These are phyloP conservation scores for Rhynchospora pubera DNA, from an alignment of 176 grass and related monocot species.

Conservation along the genomic window DNA sequence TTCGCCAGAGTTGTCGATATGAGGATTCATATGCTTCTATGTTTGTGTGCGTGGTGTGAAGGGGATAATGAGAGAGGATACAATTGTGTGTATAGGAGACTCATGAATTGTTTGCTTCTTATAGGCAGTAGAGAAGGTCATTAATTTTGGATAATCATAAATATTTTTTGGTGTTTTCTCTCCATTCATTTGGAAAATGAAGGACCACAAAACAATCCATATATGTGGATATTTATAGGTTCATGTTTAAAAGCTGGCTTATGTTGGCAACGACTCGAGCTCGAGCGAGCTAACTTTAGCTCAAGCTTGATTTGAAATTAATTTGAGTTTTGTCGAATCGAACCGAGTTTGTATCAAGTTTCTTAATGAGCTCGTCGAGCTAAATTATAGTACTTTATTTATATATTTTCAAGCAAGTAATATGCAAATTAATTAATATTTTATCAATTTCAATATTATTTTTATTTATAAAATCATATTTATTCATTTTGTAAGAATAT, in stretches of 20 bases:
- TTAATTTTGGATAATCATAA: background rate
- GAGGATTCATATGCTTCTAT: background rate
- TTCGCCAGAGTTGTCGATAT: background rate
- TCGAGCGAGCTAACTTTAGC: too few relatives aligned
- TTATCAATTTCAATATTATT: too few relatives aligned
- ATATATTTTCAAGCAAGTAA: too few relatives aligned
- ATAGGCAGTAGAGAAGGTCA: background rate
- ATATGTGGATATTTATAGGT: background rate
- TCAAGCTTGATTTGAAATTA: too few relatives aligned
- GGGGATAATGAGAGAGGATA: background rate
- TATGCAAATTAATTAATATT: too few relatives aligned
- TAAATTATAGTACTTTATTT: too few relatives aligned
- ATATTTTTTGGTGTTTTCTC: background rate
- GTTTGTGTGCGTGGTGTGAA: background rate
- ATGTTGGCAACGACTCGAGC: too few relatives aligned
- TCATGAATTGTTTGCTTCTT: background rate
- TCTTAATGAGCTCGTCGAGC: too few relatives aligned
- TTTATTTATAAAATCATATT: too few relatives aligned
- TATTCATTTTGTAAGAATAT: too few relatives aligned
- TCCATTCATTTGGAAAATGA: constrained; percentile 3
- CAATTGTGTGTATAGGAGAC: background rate
- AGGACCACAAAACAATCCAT: background rate
- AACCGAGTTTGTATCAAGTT: too few relatives aligned
- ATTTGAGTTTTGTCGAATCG: too few relatives aligned
- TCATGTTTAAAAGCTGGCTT: background rate